Evolutionary conservation across 805 yeast genomes (phyloP).

Genomic region (Cyberlindnera euphorbiiphila): DNA sequence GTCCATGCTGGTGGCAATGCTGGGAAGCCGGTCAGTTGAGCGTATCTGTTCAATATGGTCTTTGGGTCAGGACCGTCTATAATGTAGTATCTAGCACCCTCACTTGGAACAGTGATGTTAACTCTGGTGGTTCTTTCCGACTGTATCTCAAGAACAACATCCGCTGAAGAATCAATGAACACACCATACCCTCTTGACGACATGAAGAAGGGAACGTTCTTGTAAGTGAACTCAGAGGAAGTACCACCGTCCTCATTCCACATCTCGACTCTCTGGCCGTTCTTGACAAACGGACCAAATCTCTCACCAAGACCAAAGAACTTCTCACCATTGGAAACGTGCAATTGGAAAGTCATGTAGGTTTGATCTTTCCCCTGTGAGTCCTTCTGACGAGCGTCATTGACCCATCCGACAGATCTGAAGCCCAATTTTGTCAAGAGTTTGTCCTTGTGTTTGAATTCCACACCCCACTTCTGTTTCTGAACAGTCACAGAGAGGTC

Average conservation of each 20-base stretch:
- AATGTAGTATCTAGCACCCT: slow-evolving; percentile 22
- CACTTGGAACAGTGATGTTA: slow-evolving; percentile 20
- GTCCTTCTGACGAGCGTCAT: slow-evolving; percentile 14
- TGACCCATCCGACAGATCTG: slow-evolving; percentile 25
- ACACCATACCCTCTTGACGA: slow-evolving; percentile 25
- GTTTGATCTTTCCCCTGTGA: slow-evolving; percentile 10
- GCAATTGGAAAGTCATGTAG: slow-evolving; percentile 21
- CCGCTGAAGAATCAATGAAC: slow-evolving; percentile 20
- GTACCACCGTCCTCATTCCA: slow-evolving; percentile 27
- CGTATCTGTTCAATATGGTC: slow-evolving; percentile 21
- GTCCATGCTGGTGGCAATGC: slow-evolving; percentile 26
- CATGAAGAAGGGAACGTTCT: slow-evolving; percentile 23
- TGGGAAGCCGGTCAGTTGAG: slow-evolving; percentile 22
- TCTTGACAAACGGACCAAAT: slow-evolving; percentile 24
- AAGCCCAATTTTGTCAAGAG: slow-evolving; percentile 22
- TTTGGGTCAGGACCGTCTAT: slow-evolving; percentile 25
- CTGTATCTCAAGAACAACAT: slow-evolving; percentile 21
- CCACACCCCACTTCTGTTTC: slow-evolving; percentile 18
- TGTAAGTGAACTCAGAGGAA: slow-evolving; percentile 22
- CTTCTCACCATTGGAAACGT: slow-evolving; percentile 24
- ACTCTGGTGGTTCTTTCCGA: slow-evolving; percentile 24
- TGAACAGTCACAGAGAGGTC: slow-evolving; percentile 15
- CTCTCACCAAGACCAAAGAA: slow-evolving; percentile 25
- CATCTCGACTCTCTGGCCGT: slow-evolving; percentile 24
- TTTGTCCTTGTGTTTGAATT: slow-evolving; percentile 17